phyloP scores from a whole-genome alignment of 1,139 yeast genomes.

The Kurtzmaniella natalensis region DNA sequence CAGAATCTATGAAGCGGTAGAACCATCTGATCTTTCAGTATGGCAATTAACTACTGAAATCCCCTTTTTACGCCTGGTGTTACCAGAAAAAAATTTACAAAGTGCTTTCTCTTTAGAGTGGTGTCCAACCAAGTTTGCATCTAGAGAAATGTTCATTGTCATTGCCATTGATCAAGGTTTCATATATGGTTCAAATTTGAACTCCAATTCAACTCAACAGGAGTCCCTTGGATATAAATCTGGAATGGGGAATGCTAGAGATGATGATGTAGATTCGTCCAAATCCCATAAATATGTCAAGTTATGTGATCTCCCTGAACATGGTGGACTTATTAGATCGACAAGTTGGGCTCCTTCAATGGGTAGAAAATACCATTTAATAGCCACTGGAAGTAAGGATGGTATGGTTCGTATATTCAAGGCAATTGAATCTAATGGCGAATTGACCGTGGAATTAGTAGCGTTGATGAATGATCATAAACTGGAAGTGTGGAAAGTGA shows the following conservation, averaged over 20 bases:
- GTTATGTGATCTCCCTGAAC: slow-evolving; percentile 59
- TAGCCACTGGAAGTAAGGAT: slow-evolving; percentile 96
- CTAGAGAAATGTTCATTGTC: slow-evolving; percentile 72
- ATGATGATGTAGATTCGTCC: slow-evolving; percentile 10
- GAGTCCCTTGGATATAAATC: slow-evolving; percentile 1
- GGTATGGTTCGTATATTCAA: slow-evolving; percentile 86
- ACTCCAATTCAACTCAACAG: background rate
- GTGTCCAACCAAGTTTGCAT: slow-evolving; percentile 85
- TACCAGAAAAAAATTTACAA: slow-evolving; percentile 78
- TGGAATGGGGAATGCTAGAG: slow-evolving; percentile 1
- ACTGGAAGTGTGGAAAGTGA: slow-evolving; percentile 93
- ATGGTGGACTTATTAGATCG: slow-evolving; percentile 79
- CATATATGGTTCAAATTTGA: slow-evolving; percentile 53
- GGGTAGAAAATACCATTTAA: slow-evolving; percentile 82
- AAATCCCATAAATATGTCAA: slow-evolving; percentile 25
- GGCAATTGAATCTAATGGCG: slow-evolving; percentile 43
- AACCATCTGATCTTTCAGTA: slow-evolving; percentile 75
- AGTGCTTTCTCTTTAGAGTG: slow-evolving; percentile 84
- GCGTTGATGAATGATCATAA: slow-evolving; percentile 63
- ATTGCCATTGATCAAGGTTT: slow-evolving; percentile 87
- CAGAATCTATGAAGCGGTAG: slow-evolving; percentile 82
- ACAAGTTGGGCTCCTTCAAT: slow-evolving; percentile 97
- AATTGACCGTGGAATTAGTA: slow-evolving; percentile 31
- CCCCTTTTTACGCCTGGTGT: slow-evolving; percentile 51
- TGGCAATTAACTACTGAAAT: slow-evolving; percentile 81